Evolutionary conservation across 257 asterid species (phyloP).

Genomic region (Hygrophila difformis): DNA sequence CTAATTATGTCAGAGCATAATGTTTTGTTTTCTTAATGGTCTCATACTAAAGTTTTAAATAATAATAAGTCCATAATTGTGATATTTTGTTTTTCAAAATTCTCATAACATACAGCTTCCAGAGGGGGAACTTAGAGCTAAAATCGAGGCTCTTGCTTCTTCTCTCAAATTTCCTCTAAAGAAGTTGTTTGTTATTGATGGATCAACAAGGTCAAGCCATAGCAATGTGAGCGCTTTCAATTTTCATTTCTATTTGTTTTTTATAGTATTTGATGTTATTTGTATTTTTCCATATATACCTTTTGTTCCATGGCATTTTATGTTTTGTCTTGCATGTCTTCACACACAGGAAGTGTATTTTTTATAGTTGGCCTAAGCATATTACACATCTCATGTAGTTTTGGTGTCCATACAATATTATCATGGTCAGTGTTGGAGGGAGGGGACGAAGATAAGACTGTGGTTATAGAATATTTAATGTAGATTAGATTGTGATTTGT

Average conservation of each 20-base stretch:
- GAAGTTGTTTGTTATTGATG: constrained; percentile 95
- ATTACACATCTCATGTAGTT: constrained; percentile 5
- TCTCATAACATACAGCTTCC: constrained; percentile 58
- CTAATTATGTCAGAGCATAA: not conserved
- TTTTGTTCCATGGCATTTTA: constrained; percentile 3
- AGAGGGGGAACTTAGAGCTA: constrained; percentile 75
- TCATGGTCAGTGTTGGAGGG: no score
- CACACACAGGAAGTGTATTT: not conserved
- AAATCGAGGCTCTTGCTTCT: constrained; percentile 83
- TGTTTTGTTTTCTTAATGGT: not conserved
- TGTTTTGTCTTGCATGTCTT: not conserved
- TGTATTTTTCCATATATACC: not conserved
- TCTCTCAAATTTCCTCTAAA: constrained; percentile 83
- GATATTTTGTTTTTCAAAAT: not conserved
- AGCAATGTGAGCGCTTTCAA: constrained; percentile 68
- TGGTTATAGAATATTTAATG: not conserved
- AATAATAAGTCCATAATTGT: not conserved
- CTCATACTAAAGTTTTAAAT: not conserved
- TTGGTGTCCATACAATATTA: not conserved
- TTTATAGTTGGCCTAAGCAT: constrained; percentile 5
- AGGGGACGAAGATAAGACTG: no score
- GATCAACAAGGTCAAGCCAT: constrained; percentile 97
- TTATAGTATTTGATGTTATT: not conserved
- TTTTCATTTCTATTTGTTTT: not conserved
- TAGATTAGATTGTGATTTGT: not conserved